Conservation (phyloP, 306 rosid species). For the Biancaea sappan region DNA sequence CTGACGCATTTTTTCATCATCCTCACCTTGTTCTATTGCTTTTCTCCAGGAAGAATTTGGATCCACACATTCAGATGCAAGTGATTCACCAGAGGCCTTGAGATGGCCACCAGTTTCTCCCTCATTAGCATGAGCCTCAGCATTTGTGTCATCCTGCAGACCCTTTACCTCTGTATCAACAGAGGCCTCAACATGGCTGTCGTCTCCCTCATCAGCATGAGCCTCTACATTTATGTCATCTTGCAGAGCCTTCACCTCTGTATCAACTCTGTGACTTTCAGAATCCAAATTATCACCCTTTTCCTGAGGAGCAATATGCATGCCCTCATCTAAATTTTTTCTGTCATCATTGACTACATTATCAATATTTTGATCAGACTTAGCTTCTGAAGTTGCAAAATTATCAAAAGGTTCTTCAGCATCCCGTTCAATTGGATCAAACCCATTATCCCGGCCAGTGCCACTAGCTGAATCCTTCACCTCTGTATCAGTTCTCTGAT, state of each 20-base stretch:
- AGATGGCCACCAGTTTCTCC: conserved; percentile 25
- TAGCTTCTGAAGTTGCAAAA: background rate
- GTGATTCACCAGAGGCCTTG: conserved; percentile 26
- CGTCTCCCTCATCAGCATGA: background rate
- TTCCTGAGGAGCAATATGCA: conserved; percentile 28
- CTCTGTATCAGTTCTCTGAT: background rate
- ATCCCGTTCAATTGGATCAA: conserved; percentile 41
- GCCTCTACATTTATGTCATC: conserved; percentile 30
- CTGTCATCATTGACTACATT: background rate
- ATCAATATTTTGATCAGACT: conserved; percentile 26
- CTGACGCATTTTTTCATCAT: conserved; percentile 38
- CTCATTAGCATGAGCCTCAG: conserved; percentile 38
- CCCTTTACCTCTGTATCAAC: conserved; percentile 27
- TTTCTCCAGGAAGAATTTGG: conserved; percentile 27
- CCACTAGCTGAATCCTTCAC: conserved; percentile 28
- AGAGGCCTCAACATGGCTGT: background rate
- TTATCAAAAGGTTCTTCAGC: conserved; percentile 31
- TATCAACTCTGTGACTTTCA: background rate
- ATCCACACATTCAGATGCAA: conserved; percentile 33
- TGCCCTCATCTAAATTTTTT: conserved; percentile 21
- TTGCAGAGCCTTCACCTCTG: conserved; percentile 5
- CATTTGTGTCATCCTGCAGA: conserved; percentile 22
- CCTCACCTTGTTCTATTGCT: conserved; percentile 38
- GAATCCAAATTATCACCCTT: conserved; percentile 26
- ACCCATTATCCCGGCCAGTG: conserved; percentile 50